Conservation (phyloP, 2,329 filamentous ascomycete species). For the Cordyceps militaris region DNA sequence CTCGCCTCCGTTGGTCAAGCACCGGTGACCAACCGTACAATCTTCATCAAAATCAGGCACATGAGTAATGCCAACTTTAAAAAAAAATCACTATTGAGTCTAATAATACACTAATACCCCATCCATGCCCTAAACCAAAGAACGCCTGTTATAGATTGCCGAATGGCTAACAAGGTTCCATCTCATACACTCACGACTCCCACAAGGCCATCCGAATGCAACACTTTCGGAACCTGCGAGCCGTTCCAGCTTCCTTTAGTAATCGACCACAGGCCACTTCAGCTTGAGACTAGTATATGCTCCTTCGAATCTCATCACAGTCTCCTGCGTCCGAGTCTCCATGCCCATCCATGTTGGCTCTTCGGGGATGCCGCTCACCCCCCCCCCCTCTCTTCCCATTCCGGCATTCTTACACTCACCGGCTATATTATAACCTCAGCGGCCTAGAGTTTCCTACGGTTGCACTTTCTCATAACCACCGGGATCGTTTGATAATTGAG, state of each 20-base stretch:
- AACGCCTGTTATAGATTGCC: no score
- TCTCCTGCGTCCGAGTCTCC: neutral
- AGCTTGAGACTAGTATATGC: neutral
- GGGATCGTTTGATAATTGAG: neutral
- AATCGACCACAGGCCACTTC: neutral
- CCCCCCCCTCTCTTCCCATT: neutral
- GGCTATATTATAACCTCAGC: neutral
- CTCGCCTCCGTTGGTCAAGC: neutral
- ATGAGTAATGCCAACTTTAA: neutral
- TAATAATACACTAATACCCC: neutral
- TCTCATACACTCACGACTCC: neutral
- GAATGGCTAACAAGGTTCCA: neutral
- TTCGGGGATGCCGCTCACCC: neutral
- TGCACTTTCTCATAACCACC: neutral
- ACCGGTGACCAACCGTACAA: no score
- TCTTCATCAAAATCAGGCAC: neutral
- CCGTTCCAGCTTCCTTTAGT: neutral
- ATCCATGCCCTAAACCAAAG: no score
- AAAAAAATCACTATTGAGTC: neutral
- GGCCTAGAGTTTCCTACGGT: neutral
- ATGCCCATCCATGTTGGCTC: neutral
- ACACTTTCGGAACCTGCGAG: neutral
- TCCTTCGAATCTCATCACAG: neutral
- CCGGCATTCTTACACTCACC: neutral
- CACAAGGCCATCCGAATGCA: neutral